phyloP scores from a whole-genome alignment of 768 basidiomycete genomes.

The Pulveroboletus sp. region DNA sequence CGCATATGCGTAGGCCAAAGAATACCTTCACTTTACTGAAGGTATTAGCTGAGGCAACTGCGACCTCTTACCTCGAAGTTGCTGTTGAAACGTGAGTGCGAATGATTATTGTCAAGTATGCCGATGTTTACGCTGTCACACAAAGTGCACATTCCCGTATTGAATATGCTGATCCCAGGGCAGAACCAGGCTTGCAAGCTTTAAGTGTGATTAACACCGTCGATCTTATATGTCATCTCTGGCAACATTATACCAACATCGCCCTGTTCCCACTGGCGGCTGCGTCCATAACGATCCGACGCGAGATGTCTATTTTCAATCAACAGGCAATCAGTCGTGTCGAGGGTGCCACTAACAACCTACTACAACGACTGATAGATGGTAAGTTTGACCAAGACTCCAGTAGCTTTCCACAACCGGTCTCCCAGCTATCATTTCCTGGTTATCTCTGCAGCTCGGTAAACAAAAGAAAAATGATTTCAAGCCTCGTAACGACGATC shows the following conservation, averaged over 20 bases:
- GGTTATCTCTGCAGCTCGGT: conserved; percentile 69
- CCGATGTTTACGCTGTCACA: conserved; percentile 1
- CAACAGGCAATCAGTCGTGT: conserved; percentile 80
- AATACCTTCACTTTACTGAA: conserved; percentile 79
- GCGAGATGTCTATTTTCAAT: conserved; percentile 92
- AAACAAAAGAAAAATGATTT: conserved; percentile 97
- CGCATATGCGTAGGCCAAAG: conserved; percentile 60
- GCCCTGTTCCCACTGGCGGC: conserved; percentile 85
- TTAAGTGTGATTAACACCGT: conserved; percentile 62
- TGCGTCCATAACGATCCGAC: conserved; percentile 77
- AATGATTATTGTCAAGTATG: background rate
- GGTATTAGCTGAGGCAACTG: conserved; percentile 83
- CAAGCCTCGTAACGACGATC: conserved; percentile 93
- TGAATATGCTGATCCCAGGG: conserved; percentile 67
- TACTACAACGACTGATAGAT: conserved; percentile 80
- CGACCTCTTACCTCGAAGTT: conserved; percentile 80
- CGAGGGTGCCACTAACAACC: conserved; percentile 74
- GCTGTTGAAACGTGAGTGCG: conserved; percentile 84
- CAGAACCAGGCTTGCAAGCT: conserved; percentile 73
- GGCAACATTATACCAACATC: conserved; percentile 94
- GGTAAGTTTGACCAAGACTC: conserved; percentile 42
- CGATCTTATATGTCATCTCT: conserved; percentile 90
- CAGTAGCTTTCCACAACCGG: background rate
- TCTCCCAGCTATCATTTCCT: conserved; percentile 58
- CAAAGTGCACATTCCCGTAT: conserved; percentile 64